Base-by-base conservation (phyloP, 495 filamentous ascomycete species). In the Astrothelium subdiscretum region DNA sequence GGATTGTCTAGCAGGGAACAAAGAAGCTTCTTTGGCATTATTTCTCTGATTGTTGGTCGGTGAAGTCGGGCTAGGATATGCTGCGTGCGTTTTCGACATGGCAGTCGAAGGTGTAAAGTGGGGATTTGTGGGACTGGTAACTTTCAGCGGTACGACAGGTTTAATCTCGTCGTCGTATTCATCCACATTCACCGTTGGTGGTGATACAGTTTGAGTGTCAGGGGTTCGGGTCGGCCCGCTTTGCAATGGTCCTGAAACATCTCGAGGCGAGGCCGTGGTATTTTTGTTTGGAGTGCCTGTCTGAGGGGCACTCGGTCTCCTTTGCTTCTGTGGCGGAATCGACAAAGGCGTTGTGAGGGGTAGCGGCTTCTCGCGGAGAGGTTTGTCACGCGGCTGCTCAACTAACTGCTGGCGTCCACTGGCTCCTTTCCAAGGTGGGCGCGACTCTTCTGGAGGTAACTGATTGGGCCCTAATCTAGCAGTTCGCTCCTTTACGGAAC, bases 351-450 rank as follows among this genome's bases (percentile, higher is more conserved):
- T 24, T 57, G 42, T 29, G 44, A 57, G 26, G 11, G 42, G 60
- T 15, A 27, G 44, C 31, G 31, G 48, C n/a, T 42, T 51, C 2
- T 52, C 35, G 27, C 31, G 60, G 5, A 57, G 10, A 20, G 42
- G 42, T 13, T 62, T 62, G 48, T 62, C 60, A 10, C 24, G 13
- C 18, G 74, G 58, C 11, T 73, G 74, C 29, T 70, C 63, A 13
- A 80, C 68, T 48, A 81, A 77, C 29, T 74, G 71, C 26, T 72
- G 66, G 29, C 79, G 79, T 57, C 79, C 79, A 65, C 74, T 79
- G 31, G 77, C 73, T 35, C 80, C 77, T 57, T 75, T 80, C 81
- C 80, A 83, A 4, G 42, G 48, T 2, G 48, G 48, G 26, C 48
- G 20, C 48, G 48, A 27, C 52, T 77, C 77, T 58, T 78, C 75